These are phyloP conservation scores for Hymenoscyphus albidus DNA, from an alignment of 2,329 filamentous ascomycete species.

Conservation along the genomic window DNA sequence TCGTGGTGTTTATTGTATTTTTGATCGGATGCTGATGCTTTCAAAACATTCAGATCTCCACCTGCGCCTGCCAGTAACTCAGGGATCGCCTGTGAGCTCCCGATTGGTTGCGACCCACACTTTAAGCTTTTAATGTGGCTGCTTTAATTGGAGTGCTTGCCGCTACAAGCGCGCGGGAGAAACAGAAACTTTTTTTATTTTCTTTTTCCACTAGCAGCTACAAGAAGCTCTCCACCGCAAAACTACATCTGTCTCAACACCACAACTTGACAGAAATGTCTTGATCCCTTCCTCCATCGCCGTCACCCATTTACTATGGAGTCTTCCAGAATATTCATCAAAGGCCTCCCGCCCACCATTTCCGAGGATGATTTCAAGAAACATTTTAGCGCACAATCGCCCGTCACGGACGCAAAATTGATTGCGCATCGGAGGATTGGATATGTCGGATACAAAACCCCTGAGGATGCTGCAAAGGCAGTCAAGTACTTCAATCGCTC, in stretches of 20 bases:
- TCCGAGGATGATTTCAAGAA: conserved; percentile 81
- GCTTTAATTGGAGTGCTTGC: background rate
- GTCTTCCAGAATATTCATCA: conserved; percentile 70
- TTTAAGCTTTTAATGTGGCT: background rate
- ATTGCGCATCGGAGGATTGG: conserved; percentile 87
- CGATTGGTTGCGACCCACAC: background rate
- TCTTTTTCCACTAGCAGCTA: background rate
- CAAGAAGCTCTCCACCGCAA: background rate
- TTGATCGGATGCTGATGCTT: no score
- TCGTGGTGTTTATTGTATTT: no score
- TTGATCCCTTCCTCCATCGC: background rate
- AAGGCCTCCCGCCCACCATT: conserved; percentile 80
- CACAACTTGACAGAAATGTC: background rate
- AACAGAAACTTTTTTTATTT: conserved; percentile 7
- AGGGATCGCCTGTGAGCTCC: background rate
- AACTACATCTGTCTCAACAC: background rate
- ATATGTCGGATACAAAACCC: conserved; percentile 87
- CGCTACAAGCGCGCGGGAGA: background rate
- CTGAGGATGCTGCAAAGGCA: conserved; percentile 74
- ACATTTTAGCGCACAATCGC: conserved; percentile 74
- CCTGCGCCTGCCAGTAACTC: no score
- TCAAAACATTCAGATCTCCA: no score
- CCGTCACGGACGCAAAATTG: conserved; percentile 88
- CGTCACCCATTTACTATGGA: conserved; percentile 21
- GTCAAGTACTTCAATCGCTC: conserved; percentile 94